These are phyloP conservation scores for Trichophyton mentagrophytes DNA, from an alignment of 2,329 filamentous ascomycete genomes.

Conservation along the genomic window DNA sequence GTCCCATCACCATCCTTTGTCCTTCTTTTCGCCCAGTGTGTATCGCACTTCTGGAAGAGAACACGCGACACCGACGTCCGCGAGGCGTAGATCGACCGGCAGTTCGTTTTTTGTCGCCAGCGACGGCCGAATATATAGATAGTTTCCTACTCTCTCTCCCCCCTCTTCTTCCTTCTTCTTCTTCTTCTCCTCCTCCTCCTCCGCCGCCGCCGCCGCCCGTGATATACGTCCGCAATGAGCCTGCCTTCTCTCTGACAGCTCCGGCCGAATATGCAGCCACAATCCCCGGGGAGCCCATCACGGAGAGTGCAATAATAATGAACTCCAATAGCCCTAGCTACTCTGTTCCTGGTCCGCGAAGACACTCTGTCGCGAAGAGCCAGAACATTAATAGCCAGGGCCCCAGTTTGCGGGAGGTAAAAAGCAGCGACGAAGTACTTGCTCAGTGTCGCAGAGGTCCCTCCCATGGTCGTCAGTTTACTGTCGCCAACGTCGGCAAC, in stretches of 20 bases:
- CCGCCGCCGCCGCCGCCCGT: too few relatives aligned
- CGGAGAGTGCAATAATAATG: neutral
- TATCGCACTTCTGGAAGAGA: neutral
- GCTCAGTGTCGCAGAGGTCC: neutral
- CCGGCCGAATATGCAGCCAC: neutral
- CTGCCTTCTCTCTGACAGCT: neutral
- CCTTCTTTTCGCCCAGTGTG: neutral
- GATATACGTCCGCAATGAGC: neutral
- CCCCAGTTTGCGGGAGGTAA: neutral
- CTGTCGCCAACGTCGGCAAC: slow-evolving; percentile 69
- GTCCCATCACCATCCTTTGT: neutral
- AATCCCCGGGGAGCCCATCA: neutral
- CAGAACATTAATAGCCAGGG: slow-evolving; percentile 14
- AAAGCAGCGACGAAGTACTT: slow-evolving; percentile 1
- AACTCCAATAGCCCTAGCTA: neutral
- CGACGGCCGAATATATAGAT: neutral
- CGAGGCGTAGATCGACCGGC: neutral
- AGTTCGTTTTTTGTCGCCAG: neutral
- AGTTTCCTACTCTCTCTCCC: neutral
- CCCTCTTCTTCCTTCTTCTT: neutral
- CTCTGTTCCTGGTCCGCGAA: neutral
- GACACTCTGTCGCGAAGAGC: slow-evolving; percentile 27
- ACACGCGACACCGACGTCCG: neutral
- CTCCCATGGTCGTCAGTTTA: slow-evolving; percentile 55
- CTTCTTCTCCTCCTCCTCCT: too few relatives aligned